Conservation (phyloP, 2,329 filamentous ascomycete genomes). For the Sordariomycetes sp. region DNA sequence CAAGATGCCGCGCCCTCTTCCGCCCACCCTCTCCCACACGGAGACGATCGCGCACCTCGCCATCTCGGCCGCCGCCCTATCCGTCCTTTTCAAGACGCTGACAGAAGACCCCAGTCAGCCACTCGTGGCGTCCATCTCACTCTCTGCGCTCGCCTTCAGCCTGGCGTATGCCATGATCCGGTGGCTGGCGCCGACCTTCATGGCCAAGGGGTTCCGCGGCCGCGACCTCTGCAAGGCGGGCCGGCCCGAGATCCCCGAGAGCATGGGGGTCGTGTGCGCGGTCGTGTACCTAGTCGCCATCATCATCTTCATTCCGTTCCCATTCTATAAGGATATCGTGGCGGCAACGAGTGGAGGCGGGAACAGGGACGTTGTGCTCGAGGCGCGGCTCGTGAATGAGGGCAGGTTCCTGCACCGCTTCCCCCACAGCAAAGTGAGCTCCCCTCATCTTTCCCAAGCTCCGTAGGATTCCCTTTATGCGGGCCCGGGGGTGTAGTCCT, state of each 20-base stretch:
- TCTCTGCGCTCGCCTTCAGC: conserved; percentile 74
- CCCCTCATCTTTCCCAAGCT: not conserved
- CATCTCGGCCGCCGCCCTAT: conserved; percentile 55
- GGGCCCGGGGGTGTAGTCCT: not conserved
- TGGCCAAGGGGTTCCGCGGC: conserved; percentile 78
- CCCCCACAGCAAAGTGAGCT: conserved; percentile 74
- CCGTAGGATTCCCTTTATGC: too few relatives aligned
- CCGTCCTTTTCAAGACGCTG: conserved; percentile 69
- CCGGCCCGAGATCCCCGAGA: conserved; percentile 75
- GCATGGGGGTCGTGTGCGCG: conserved; percentile 89
- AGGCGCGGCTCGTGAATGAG: conserved; percentile 59
- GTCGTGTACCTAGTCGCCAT: conserved; percentile 82
- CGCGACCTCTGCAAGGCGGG: conserved; percentile 66
- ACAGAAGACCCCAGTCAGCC: conserved; percentile 69
- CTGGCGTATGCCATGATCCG: conserved; percentile 75
- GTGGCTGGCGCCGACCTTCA: conserved; percentile 86
- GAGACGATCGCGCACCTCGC: conserved; percentile 45
- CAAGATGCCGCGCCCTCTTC: conserved; percentile 2
- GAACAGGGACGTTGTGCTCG: conserved; percentile 74
- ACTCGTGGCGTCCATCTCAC: conserved; percentile 73
- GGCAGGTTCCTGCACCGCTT: conserved; percentile 84
- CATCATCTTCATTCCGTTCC: conserved; percentile 89
- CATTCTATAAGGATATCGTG: conserved; percentile 97
- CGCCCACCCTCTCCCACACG: conserved; percentile 29
- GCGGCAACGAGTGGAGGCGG: conserved; percentile 87